phyloP scores from a whole-genome alignment of 164 flowering plant genomes.

The Magnolia officinalis region DNA sequence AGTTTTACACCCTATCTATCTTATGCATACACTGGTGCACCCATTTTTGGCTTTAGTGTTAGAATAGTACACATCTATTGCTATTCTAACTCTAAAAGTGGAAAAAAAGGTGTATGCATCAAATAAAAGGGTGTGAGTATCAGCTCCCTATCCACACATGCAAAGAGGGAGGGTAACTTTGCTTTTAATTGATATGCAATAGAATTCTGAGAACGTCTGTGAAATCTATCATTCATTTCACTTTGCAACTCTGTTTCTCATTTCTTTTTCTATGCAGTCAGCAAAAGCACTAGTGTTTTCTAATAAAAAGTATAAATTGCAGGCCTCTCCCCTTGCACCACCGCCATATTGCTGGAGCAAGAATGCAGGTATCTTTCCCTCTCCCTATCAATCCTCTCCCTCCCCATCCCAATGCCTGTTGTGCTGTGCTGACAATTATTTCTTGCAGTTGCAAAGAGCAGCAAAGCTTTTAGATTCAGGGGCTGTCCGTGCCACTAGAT shows the following conservation, averaged over 20 bases:
- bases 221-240: not conserved
- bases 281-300: not conserved
- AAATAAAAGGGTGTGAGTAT: no score
- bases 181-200: no score
- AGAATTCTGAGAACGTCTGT: slow-evolving; percentile 5
- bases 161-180: no score
- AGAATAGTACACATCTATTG: no score
- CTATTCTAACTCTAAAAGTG: no score
- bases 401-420: not conserved
- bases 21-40: no score
- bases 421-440: slow-evolving; percentile 2
- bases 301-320: slow-evolving; percentile 16
- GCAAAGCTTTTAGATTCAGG: slow-evolving; percentile 90
- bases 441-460: slow-evolving; percentile 83
- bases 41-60: no score
- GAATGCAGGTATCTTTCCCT: slow-evolving; percentile 61
- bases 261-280: not conserved
- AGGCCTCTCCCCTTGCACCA: slow-evolving; percentile 97
- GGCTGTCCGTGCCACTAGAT: slow-evolving; percentile 89
- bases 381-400: not conserved
- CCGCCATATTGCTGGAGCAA: slow-evolving; percentile 89
- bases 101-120: no score
- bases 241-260: not conserved
- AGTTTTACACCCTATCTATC: no score
- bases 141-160: no score